phyloP scores from a whole-genome alignment of 2,329 filamentous ascomycete genomes.

The Trematosphaeria pertusa region DNA sequence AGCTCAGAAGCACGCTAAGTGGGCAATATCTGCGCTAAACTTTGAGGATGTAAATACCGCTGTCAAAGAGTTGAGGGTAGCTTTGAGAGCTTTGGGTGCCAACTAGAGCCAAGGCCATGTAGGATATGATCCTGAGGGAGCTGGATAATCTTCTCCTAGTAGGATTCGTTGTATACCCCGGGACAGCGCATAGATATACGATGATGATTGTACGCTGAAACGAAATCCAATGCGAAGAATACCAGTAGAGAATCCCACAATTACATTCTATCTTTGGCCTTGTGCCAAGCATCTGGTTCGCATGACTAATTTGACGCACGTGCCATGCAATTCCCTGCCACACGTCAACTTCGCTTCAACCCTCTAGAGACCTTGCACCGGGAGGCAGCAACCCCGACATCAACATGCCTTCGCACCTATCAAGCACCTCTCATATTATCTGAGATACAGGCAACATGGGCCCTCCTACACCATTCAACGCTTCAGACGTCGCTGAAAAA shows the following conservation, averaged over 20 bases:
- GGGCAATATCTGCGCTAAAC: conserved; percentile 94
- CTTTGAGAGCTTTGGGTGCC: conserved; percentile 74
- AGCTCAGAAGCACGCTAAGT: conserved; percentile 95
- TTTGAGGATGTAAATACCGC: conserved; percentile 96
- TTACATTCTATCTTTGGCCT: no score
- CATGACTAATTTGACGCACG: conserved; percentile 11
- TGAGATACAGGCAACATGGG: conserved; percentile 59
- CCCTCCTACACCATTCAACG: conserved; percentile 73
- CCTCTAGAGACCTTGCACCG: conserved; percentile 3
- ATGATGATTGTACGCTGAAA: not conserved
- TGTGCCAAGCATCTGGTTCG: no score
- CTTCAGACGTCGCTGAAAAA: conserved; percentile 78
- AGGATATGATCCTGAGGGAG: conserved; percentile 6
- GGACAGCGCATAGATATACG: conserved; percentile 18
- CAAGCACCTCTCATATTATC: not conserved
- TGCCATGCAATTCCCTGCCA: conserved; percentile 1
- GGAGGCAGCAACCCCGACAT: conserved; percentile 14
- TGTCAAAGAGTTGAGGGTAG: conserved; percentile 80
- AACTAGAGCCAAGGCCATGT: conserved; percentile 43
- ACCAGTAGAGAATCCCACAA: no score
- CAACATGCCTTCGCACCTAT: conserved; percentile 8
- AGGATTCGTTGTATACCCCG: conserved; percentile 24
- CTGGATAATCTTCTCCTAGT: conserved; percentile 4
- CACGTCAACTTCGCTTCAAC: conserved; percentile 1
- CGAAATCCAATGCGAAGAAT: no score